Percentiles rank a stretch among this genome's conserved stretches.
Conservation (phyloP, 2,329 filamentous ascomycete species). For the Colletotrichum noveboracense region DNA sequence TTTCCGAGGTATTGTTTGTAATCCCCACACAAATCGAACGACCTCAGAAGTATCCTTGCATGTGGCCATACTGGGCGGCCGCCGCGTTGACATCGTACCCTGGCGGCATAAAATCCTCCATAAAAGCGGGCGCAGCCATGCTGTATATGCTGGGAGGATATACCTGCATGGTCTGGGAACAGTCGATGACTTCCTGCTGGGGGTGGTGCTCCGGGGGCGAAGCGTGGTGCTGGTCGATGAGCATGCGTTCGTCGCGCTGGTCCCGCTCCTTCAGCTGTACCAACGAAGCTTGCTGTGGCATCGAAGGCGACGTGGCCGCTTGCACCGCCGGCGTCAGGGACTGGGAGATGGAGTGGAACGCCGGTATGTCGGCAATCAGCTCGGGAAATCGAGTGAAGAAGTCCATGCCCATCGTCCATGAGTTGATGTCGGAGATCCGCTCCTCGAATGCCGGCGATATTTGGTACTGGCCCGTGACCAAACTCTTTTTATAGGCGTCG, state of each 20-base stretch:
- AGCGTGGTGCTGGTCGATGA: neutral
- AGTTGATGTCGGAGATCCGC: conserved; percentile 29
- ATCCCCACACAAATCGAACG: neutral
- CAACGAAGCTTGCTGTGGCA: conserved; percentile 4
- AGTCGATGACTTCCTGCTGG: neutral
- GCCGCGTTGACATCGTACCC: neutral
- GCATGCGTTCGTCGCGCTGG: neutral
- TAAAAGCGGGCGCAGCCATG: neutral
- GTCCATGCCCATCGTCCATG: conserved; percentile 32
- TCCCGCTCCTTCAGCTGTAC: neutral
- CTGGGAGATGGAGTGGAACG: neutral
- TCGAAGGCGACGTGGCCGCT: neutral
- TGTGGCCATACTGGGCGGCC: neutral
- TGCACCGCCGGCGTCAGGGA: neutral
- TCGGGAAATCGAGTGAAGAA: conserved; percentile 32
- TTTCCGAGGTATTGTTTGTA: neutral
- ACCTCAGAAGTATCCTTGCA: neutral
- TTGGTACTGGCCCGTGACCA: conserved; percentile 27
- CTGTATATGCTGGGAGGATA: neutral
- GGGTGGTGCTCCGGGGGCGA: neutral
- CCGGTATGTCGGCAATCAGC: conserved; percentile 34
- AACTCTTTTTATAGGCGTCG: conserved; percentile 29
- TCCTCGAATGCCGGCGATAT: conserved; percentile 29
- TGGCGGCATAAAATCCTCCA: neutral
- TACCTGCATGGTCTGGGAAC: conserved; percentile 4